Base-by-base conservation (phyloP, 2,329 filamentous ascomycete genomes). In the Alternaria sp. region DNA sequence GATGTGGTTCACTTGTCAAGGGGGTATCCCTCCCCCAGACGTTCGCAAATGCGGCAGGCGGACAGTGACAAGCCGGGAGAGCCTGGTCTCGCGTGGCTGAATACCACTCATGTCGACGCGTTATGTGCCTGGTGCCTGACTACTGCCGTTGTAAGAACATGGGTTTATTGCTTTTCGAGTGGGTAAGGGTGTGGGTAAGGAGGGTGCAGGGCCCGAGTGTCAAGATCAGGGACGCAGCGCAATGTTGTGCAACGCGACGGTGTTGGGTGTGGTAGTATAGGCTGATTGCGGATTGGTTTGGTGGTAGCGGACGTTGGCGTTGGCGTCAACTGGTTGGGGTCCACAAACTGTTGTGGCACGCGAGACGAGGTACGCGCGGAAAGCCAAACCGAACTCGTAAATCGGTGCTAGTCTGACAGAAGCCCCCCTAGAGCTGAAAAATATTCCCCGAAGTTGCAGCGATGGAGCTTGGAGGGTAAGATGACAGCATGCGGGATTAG, bases 61-160 rank as follows among this genome's bases (percentile, higher is more conserved):
- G 43, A 30, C 45, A 48, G 18, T 60, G 60, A 63, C 60, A 57
- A 27, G 43, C 60, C 43, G 52, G 60, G 60, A 49, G 40, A 46
- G 46, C 57, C 60, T 45, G 20, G 57, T 57, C 38, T 60, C 57
- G 57, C 45, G 52, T 56, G 45, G 57, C 27, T 49, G 44, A 55
- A 48, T 25, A 50, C 46, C 46, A 38, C 32, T 25, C 46, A 50
- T 25, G 18, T 49, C 20, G 30, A 49, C 50, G 50, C 50, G 50
- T 41, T 30, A 27, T 41, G 50, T 53, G 34, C 34, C 32, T 38
- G 46, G 30, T 50, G 14, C 32, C 46, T 50, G 46, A 27, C 46
- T 50, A 50, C 46, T 8, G 20, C 22, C 20, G 20, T 50, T 43
- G 6, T 32, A 25, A 36, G 46, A 34, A 50, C 46, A 50, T 36